phyloP scores from a whole-genome alignment of 495 filamentous ascomycete species.

The Filosporella fistucella region DNA sequence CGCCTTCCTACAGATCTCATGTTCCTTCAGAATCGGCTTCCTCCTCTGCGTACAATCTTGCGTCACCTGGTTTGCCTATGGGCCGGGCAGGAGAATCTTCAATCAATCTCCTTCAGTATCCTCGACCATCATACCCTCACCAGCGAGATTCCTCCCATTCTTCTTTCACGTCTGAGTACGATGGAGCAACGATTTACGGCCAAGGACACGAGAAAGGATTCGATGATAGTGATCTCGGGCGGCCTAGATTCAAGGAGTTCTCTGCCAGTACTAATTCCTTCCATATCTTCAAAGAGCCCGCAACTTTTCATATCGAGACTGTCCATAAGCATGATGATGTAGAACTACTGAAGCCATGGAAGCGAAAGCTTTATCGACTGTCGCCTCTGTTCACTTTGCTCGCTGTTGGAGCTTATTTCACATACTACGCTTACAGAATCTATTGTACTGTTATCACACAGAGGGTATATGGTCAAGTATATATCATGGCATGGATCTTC shows the following conservation, averaged over 20 bases:
- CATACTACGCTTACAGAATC: slow-evolving; percentile 19
- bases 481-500: slow-evolving; percentile 21
- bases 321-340: slow-evolving; percentile 17
- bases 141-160: background rate
- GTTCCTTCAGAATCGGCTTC: no score
- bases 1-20: background rate
- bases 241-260: no score
- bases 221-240: no score
- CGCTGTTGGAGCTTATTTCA: slow-evolving; percentile 13
- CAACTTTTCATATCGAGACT: slow-evolving; percentile 13
- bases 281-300: slow-evolving; percentile 6
- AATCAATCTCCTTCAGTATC: slow-evolving; percentile 2
- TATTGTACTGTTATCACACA: slow-evolving; percentile 16
- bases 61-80: no score
- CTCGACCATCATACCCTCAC: background rate
- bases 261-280: slow-evolving; percentile 11
- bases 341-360: slow-evolving; percentile 12
- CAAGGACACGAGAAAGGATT: no score
- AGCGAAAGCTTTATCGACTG: slow-evolving; percentile 15
- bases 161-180: background rate
- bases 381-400: slow-evolving; percentile 16
- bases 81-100: slow-evolving; percentile 3
- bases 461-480: slow-evolving; percentile 11
- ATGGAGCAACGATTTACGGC: slow-evolving; percentile 2
- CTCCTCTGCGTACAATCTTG: no score